phyloP scores from a whole-genome alignment of 345 rosid species.

The Eucalyptus tenuipes region DNA sequence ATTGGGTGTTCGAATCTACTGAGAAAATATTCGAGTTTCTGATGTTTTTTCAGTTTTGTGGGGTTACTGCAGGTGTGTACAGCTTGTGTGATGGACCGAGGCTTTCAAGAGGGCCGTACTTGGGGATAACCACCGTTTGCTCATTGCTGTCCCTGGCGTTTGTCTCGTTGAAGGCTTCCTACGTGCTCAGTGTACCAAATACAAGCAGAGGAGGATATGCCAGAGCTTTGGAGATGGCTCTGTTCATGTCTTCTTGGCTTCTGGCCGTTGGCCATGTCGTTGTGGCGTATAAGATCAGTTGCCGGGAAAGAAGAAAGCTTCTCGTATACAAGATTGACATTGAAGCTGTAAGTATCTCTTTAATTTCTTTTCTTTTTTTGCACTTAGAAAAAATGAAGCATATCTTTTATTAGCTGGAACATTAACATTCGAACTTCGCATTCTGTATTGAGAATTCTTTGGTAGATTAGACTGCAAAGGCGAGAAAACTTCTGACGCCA shows the following conservation, averaged over 20 bases:
- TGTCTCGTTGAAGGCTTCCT: constrained; percentile 70
- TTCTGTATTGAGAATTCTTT: neutral
- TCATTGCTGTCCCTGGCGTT: constrained; percentile 57
- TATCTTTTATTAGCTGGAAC: neutral
- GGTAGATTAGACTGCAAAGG: neutral
- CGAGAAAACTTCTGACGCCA: neutral
- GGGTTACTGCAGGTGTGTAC: constrained; percentile 49
- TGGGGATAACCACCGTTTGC: constrained; percentile 58
- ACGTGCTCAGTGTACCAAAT: constrained; percentile 36
- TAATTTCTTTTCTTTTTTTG: neutral
- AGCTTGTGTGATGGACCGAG: constrained; percentile 82
- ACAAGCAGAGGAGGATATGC: constrained; percentile 25
- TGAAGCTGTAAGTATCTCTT: constrained; percentile 71
- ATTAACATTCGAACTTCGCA: neutral
- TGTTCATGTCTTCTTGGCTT: constrained; percentile 50
- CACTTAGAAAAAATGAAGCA: neutral
- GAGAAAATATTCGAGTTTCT: neutral
- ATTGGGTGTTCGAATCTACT: neutral
- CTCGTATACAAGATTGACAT: constrained; percentile 90
- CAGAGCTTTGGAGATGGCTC: constrained; percentile 50
- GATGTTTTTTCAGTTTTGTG: neutral
- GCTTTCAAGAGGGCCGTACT: constrained; percentile 66
- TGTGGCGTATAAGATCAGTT: constrained; percentile 78
- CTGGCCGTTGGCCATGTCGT: constrained; percentile 65
- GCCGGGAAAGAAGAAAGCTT: constrained; percentile 86